phyloP scores from a whole-genome alignment of 2,329 filamentous ascomycete species.

The Hawksworthiomyces lignivorus region DNA sequence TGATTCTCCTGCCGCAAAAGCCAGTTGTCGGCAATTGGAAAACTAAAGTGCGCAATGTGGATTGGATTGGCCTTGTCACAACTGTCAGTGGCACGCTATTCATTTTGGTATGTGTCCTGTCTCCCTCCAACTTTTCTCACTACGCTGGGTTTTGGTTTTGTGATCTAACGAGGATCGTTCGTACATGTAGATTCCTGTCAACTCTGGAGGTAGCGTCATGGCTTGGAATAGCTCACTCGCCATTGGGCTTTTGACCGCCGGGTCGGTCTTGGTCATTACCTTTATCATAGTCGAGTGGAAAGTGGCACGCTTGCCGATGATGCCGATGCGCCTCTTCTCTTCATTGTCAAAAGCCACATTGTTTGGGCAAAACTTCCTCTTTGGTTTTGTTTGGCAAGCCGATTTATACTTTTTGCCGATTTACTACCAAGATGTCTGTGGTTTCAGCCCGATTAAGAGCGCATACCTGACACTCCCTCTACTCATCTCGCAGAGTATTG shows the following conservation, averaged over 20 bases:
- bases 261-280: conserved; percentile 12
- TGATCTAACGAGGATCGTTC: neutral
- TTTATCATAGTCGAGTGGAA: conserved; percentile 15
- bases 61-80: conserved; percentile 47
- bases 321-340: conserved; percentile 15
- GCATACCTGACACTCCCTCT: conserved; percentile 20
- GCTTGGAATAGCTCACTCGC: conserved; percentile 15
- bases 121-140: no score
- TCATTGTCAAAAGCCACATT: conserved; percentile 12
- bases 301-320: conserved; percentile 16
- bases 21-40: conserved; percentile 31
- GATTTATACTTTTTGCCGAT: conserved; percentile 29
- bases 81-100: conserved; percentile 48
- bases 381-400: conserved; percentile 42
- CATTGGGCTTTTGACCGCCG: conserved; percentile 13
- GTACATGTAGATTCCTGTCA: conserved; percentile 19
- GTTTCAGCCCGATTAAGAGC: conserved; percentile 17
- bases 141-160: no score
- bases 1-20: conserved; percentile 43
- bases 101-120: conserved; percentile 54
- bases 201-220: conserved; percentile 17
- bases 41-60: conserved; percentile 46
- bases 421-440: conserved; percentile 20
- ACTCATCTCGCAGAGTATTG: conserved; percentile 18
- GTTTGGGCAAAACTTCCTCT: conserved; percentile 28